phyloP scores from a whole-genome alignment of 305 asterid species.

The Fraxinus latifolia region DNA sequence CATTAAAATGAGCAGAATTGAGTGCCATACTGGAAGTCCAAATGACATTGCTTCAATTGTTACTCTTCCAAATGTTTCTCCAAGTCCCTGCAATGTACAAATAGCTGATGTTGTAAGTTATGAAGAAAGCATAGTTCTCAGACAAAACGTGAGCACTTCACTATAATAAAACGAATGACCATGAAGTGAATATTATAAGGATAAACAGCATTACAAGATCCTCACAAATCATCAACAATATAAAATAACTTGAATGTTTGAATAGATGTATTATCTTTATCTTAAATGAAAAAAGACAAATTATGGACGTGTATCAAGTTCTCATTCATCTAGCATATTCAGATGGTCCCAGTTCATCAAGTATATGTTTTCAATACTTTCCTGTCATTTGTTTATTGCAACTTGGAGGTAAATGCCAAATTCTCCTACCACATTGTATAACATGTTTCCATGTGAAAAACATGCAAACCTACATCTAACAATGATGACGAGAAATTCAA shows the following conservation, averaged over 20 bases:
- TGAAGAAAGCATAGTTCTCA: neutral
- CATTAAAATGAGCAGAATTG: conserved; percentile 16
- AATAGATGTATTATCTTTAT: neutral
- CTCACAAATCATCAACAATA: neutral
- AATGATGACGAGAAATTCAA: neutral
- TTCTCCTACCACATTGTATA: neutral
- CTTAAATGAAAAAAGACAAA: neutral
- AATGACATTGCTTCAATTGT: conserved; percentile 99
- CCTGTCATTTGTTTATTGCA: neutral
- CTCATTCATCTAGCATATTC: neutral
- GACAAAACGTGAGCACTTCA: neutral
- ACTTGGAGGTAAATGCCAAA: neutral
- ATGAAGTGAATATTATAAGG: neutral
- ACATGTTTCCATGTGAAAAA: neutral
- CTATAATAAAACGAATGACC: neutral
- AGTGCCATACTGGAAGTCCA: conserved; percentile 83
- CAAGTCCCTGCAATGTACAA: conserved; percentile 69
- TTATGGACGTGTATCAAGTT: neutral
- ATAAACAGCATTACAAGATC: neutral
- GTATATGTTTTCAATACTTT: neutral
- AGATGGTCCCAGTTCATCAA: neutral
- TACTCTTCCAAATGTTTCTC: conserved; percentile 98
- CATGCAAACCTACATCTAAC: neutral
- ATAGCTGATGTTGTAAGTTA: neutral
- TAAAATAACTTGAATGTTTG: neutral